Percentiles rank a stretch among this genome's conserved stretches.
These are phyloP conservation scores for Ceratonia siliqua DNA, from an alignment of 306 rosid species.

Conservation along the genomic window DNA sequence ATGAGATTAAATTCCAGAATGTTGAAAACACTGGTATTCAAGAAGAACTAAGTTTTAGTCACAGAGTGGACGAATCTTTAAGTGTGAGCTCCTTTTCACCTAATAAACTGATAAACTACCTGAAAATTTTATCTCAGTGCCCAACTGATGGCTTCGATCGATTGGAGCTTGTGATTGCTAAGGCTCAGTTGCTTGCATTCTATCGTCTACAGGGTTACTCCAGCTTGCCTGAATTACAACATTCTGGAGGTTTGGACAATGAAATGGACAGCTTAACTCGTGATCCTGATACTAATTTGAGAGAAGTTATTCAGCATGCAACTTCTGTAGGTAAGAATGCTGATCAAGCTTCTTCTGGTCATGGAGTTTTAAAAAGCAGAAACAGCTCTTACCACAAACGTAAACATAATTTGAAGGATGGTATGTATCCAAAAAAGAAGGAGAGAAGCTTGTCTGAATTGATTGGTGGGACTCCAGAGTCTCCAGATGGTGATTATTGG, in stretches of 20 bases:
- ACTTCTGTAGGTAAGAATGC: conserved; percentile 40
- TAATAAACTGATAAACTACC: conserved; percentile 50
- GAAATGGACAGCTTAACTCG: conserved; percentile 38
- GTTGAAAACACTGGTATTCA: conserved; percentile 84
- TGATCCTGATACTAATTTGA: conserved; percentile 37
- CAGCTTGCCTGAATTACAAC: conserved; percentile 73
- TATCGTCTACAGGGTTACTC: conserved; percentile 69
- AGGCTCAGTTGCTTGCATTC: conserved; percentile 82
- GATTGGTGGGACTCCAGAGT: conserved; percentile 57
- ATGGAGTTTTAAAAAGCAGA: conserved; percentile 41
- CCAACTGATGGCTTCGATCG: conserved; percentile 61
- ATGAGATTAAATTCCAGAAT: conserved; percentile 56
- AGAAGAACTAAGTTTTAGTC: conserved; percentile 49
- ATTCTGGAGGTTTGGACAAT: conserved; percentile 64
- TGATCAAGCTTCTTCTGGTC: conserved; percentile 42
- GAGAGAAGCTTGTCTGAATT: conserved; percentile 80
- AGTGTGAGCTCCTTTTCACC: conserved; percentile 64
- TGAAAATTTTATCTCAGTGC: conserved; percentile 59
- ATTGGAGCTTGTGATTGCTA: conserved; percentile 74
- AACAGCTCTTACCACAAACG: conserved; percentile 63
- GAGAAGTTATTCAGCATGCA: conserved; percentile 45
- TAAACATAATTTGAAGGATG: conserved; percentile 68
- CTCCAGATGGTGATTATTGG: conserved; percentile 49
- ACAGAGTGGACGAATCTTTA: conserved; percentile 56
- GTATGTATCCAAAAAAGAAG: conserved; percentile 52